Evolutionary conservation across 495 filamentous ascomycete genomes (phyloP).

Genomic region (Hypoxylon cercidicola): DNA sequence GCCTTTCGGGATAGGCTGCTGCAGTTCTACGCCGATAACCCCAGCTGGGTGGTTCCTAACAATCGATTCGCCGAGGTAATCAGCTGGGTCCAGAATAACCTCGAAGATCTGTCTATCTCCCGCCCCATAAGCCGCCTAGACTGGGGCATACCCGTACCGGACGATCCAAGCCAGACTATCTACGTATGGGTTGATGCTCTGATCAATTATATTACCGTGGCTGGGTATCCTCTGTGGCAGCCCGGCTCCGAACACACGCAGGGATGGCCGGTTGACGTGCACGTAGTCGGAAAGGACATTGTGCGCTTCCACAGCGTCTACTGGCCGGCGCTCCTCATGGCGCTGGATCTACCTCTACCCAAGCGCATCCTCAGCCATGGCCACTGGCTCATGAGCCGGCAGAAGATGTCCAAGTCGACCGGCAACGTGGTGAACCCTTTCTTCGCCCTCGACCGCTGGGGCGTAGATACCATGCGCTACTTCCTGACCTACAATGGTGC

Average conservation of each 20-base stretch:
- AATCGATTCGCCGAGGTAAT: slow-evolving; percentile 75
- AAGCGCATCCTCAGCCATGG: slow-evolving; percentile 86
- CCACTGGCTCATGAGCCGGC: slow-evolving; percentile 90
- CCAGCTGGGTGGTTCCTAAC: slow-evolving; percentile 73
- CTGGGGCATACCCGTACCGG: slow-evolving; percentile 93
- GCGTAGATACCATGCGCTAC: slow-evolving; percentile 85
- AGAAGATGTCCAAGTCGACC: slow-evolving; percentile 95
- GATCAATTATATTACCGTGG: slow-evolving; percentile 89
- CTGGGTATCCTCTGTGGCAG: slow-evolving; percentile 80
- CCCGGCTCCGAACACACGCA: slow-evolving; percentile 65
- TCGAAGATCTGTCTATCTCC: slow-evolving; percentile 90
- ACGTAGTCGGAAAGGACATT: slow-evolving; percentile 97
- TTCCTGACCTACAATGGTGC: slow-evolving; percentile 84
- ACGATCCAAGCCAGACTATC: slow-evolving; percentile 86
- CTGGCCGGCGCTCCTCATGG: slow-evolving; percentile 96
- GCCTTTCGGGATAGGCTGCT: slow-evolving; percentile 78
- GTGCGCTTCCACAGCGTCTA: slow-evolving; percentile 96
- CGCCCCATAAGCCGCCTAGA: slow-evolving; percentile 78
- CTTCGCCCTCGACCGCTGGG: slow-evolving; percentile 89
- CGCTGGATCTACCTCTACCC: slow-evolving; percentile 83
- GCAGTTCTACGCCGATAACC: slow-evolving; percentile 78
- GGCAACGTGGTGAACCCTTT: slow-evolving; percentile 97
- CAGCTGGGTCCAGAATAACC: slow-evolving; percentile 71
- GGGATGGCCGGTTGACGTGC: slow-evolving; percentile 91
- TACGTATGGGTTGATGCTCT: slow-evolving; percentile 98